Evolutionary conservation across 768 basidiomycete genomes (phyloP).

Genomic region (Dendrothele bispora): DNA sequence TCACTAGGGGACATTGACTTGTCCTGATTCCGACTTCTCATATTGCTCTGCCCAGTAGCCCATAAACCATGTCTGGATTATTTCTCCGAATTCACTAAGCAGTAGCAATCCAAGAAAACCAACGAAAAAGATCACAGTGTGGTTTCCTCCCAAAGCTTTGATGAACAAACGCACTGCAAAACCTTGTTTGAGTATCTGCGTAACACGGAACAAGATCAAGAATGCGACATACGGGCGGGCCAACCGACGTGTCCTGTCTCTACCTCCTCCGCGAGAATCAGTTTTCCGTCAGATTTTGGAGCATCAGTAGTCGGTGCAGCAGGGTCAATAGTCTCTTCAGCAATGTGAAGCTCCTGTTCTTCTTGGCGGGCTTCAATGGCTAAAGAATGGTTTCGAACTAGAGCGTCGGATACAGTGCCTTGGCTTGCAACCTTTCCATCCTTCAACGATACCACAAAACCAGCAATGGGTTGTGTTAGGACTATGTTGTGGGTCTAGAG

Average conservation of each 20-base stretch:
- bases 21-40: slow-evolving; percentile 3
- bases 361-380: not conserved
- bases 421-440: slow-evolving; percentile 43
- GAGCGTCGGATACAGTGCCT: slow-evolving; percentile 37
- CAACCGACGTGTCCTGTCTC: slow-evolving; percentile 44
- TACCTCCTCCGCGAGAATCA: slow-evolving; percentile 49
- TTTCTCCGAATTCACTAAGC: slow-evolving; percentile 10
- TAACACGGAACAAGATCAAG: not conserved
- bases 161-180: slow-evolving; percentile 22
- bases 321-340: slow-evolving; percentile 13
- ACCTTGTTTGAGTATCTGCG: not conserved
- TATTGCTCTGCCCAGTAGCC: slow-evolving; percentile 21
- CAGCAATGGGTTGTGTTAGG: slow-evolving; percentile 36
- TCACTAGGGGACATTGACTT: slow-evolving; percentile 9
- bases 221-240: slow-evolving; percentile 22
- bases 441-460: slow-evolving; percentile 42
- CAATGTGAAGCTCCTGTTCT: slow-evolving; percentile 1
- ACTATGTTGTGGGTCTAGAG: too few species aligned
- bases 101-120: slow-evolving; percentile 12
- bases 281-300: slow-evolving; percentile 33
- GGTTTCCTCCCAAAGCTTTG: slow-evolving; percentile 20
- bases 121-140: slow-evolving; percentile 19
- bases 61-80: slow-evolving; percentile 22
- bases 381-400: slow-evolving; percentile 14
- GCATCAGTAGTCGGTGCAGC: slow-evolving; percentile 6